Conservation (phyloP, 2,329 filamentous ascomycete genomes). For the Furcasterigmium furcatum region DNA sequence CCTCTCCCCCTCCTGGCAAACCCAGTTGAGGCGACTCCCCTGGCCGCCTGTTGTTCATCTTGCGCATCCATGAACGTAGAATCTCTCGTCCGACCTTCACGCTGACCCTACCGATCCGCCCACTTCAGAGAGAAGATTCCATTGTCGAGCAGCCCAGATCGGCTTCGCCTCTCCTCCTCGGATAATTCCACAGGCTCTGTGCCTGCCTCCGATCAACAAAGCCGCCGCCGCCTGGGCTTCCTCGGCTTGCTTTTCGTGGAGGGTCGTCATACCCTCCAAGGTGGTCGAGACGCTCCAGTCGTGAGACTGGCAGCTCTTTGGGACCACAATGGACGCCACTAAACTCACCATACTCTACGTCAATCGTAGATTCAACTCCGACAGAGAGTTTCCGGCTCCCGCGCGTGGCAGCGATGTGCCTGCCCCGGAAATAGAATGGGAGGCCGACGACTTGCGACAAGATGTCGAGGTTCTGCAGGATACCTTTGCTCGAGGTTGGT, state of each 20-base stretch:
- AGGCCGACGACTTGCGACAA: conserved; percentile 36
- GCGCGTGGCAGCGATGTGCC: conserved; percentile 11
- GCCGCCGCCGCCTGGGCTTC: too few relatives aligned
- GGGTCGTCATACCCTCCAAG: background rate
- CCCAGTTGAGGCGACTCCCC: too few relatives aligned
- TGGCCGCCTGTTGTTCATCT: too few relatives aligned
- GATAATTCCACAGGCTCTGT: background rate
- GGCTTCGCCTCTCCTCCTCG: too few relatives aligned
- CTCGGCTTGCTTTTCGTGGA: conserved; percentile 1
- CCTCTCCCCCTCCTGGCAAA: too few relatives aligned
- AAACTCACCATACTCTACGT: conserved; percentile 59
- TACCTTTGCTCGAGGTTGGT: conserved; percentile 52
- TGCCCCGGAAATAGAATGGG: conserved; percentile 24
- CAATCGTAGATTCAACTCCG: conserved; percentile 47
- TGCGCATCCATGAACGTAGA: too few relatives aligned
- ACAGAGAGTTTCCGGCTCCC: conserved; percentile 35
- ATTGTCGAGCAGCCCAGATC: too few relatives aligned
- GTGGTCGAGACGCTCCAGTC: conserved; percentile 57
- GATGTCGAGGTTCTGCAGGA: conserved; percentile 48
- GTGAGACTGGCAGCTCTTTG: conserved; percentile 56
- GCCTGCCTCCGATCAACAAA: too few relatives aligned
- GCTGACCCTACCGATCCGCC: too few relatives aligned
- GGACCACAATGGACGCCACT: conserved; percentile 54
- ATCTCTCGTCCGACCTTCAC: too few relatives aligned
- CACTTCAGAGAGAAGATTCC: too few relatives aligned